These are phyloP conservation scores for Suillus spraguei DNA, from an alignment of 768 basidiomycete genomes.

Conservation along the genomic window DNA sequence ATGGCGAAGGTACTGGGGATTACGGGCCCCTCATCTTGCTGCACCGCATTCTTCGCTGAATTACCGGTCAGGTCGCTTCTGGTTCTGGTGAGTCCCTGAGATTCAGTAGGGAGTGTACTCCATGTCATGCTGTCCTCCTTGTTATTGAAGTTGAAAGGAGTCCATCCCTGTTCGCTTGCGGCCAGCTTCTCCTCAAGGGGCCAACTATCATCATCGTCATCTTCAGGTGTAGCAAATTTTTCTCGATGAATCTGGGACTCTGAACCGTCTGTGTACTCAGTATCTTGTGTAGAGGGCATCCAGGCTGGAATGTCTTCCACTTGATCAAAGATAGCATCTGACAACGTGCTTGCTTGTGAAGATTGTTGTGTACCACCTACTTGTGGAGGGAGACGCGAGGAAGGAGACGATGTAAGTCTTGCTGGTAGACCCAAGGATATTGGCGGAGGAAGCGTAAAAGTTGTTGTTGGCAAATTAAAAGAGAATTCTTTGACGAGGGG, in stretches of 20 bases:
- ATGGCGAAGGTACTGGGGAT: conserved; percentile 11
- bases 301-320: conserved; percentile 49
- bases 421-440: conserved; percentile 48
- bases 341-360: conserved; percentile 53
- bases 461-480: conserved; percentile 38
- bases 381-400: conserved; percentile 22
- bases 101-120: conserved; percentile 69
- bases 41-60: conserved; percentile 15
- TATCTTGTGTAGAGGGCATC: conserved; percentile 64
- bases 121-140: conserved; percentile 75
- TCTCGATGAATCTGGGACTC: conserved; percentile 36
- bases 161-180: conserved; percentile 58
- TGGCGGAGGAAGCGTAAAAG: conserved; percentile 46
- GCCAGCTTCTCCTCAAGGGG: conserved; percentile 67
- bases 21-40: background rate
- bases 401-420: conserved; percentile 32
- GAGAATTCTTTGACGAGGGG: conserved; percentile 31
- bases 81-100: conserved; percentile 40
- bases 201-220: conserved; percentile 74
- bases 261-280: conserved; percentile 44
- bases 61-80: conserved; percentile 14
- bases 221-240: conserved; percentile 9
- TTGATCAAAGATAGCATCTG: conserved; percentile 54
- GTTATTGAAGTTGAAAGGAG: conserved; percentile 50
- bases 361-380: conserved; percentile 45